Evolutionary conservation across 1,284 basidiomycete species (phyloP).

Genomic region (Agroathelia rolfsii): DNA sequence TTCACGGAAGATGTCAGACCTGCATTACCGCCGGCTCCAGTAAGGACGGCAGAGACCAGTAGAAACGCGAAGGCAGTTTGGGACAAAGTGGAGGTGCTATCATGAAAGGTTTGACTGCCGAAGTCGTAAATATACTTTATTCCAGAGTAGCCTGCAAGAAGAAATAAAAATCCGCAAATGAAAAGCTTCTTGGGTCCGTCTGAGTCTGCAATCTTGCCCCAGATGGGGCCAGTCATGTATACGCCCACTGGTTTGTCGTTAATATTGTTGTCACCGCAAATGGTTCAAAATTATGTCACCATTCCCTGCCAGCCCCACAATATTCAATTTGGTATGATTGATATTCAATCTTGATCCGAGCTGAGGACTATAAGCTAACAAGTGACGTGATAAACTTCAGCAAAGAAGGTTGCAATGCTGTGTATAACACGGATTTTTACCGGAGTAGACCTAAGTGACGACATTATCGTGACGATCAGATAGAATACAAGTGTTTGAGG

Average conservation of each 20-base stretch:
- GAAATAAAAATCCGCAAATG: constrained; percentile 35
- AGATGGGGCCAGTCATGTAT: constrained; percentile 51
- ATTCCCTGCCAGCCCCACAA: constrained; percentile 64
- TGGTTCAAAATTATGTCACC: constrained; percentile 22
- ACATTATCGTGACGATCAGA: constrained; percentile 4
- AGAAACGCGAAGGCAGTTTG: constrained; percentile 34
- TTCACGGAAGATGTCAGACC: constrained; percentile 49
- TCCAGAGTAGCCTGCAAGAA: constrained; percentile 56
- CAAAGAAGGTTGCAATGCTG: constrained; percentile 1
- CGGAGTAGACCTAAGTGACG: constrained; percentile 35
- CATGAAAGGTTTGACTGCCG: too few species aligned
- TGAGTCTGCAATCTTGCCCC: constrained; percentile 60
- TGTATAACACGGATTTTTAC: too few species aligned
- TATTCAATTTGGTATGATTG: constrained; percentile 66
- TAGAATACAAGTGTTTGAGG: neutral
- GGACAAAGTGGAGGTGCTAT: too few species aligned
- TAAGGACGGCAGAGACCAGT: constrained; percentile 42
- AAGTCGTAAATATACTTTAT: constrained; percentile 53
- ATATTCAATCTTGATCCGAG: constrained; percentile 60
- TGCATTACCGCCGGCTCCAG: constrained; percentile 53
- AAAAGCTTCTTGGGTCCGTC: constrained; percentile 49
- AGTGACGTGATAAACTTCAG: constrained; percentile 5
- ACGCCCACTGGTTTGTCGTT: constrained; percentile 57
- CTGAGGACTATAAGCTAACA: constrained; percentile 70
- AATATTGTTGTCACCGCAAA: too few species aligned